Evolutionary conservation across 352 stramenopile species (phyloP).

Genomic region (Phytopythium boreale): DNA sequence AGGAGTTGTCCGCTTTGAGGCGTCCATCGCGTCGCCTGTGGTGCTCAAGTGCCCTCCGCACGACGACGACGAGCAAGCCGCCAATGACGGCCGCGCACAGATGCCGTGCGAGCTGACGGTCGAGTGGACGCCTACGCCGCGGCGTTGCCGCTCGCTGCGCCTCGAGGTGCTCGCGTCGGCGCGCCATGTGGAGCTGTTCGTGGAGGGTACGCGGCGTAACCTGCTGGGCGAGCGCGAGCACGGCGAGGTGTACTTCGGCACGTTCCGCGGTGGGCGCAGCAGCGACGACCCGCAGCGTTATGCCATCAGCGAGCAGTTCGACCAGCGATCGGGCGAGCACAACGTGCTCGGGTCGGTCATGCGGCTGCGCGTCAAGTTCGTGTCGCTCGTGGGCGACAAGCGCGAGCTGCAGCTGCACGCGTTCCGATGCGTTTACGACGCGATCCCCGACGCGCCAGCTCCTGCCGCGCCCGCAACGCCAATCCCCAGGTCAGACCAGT

Average conservation of each 20-base stretch:
- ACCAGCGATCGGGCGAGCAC: constrained; percentile 36
- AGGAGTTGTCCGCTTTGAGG: not conserved
- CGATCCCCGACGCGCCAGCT: constrained; percentile 13
- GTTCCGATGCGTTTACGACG: constrained; percentile 42
- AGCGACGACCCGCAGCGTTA: constrained; percentile 29
- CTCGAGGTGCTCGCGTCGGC: constrained; percentile 58
- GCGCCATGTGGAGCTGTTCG: constrained; percentile 67
- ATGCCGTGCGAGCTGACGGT: constrained; percentile 41
- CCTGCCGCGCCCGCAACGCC: not conserved
- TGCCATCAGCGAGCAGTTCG: constrained; percentile 41
- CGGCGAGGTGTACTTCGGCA: constrained; percentile 71
- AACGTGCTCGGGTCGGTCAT: constrained; percentile 57
- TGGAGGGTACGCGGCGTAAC: constrained; percentile 43
- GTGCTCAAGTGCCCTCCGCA: not conserved
- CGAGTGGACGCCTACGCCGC: constrained; percentile 25
- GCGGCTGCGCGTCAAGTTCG: constrained; percentile 61
- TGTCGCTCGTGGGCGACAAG: constrained; percentile 67
- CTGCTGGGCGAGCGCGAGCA: constrained; percentile 58
- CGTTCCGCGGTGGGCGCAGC: constrained; percentile 42
- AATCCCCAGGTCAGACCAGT: not conserved
- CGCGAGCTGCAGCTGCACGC: constrained; percentile 28
- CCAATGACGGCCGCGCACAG: not conserved
- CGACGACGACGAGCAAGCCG: not conserved
- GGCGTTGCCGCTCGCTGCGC: constrained; percentile 45
- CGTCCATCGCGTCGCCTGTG: not conserved